These are phyloP conservation scores for Forsythia viridissima DNA, from an alignment of 257 asterid genomes.

Conservation along the genomic window DNA sequence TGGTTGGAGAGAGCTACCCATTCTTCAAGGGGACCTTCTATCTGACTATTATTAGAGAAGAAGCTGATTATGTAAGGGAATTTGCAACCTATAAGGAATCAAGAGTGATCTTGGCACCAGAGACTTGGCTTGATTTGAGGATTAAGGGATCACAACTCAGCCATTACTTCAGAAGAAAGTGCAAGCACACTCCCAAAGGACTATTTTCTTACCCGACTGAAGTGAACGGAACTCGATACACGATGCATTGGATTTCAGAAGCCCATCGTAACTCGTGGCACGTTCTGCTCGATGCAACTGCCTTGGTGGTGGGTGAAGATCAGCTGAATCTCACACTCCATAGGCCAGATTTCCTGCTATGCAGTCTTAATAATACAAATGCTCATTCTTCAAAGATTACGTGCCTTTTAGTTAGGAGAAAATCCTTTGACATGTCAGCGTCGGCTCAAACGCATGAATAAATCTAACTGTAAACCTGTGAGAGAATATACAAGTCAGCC, in stretches of 20 bases:
- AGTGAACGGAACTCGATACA: slow-evolving; percentile 55
- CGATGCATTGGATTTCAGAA: slow-evolving; percentile 92
- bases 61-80: slow-evolving; percentile 54
- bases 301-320: slow-evolving; percentile 55
- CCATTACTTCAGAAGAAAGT: slow-evolving; percentile 77
- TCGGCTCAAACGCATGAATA: slow-evolving; percentile 31
- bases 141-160: slow-evolving; percentile 86
- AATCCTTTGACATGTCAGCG: slow-evolving; percentile 58
- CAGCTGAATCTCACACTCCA: slow-evolving; percentile 63
- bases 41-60: slow-evolving; percentile 58
- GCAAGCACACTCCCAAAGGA: slow-evolving; percentile 73
- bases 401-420: slow-evolving; percentile 72
- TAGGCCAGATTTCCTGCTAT: slow-evolving; percentile 74
- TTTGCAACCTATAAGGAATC: slow-evolving; percentile 70
- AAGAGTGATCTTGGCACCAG: slow-evolving; percentile 69
- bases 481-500: slow-evolving; percentile 9
- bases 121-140: slow-evolving; percentile 80
- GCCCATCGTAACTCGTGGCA: slow-evolving; percentile 85
- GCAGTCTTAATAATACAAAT: slow-evolving; percentile 56
- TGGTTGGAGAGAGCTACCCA: slow-evolving; percentile 82
- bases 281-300: slow-evolving; percentile 73
- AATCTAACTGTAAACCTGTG: slow-evolving; percentile 18
- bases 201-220: slow-evolving; percentile 66
- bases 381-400: slow-evolving; percentile 66
- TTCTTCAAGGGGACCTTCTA: slow-evolving; percentile 75